These are phyloP conservation scores for Nicotiana knightiana DNA, from an alignment of 257 asterid species.

Conservation along the genomic window DNA sequence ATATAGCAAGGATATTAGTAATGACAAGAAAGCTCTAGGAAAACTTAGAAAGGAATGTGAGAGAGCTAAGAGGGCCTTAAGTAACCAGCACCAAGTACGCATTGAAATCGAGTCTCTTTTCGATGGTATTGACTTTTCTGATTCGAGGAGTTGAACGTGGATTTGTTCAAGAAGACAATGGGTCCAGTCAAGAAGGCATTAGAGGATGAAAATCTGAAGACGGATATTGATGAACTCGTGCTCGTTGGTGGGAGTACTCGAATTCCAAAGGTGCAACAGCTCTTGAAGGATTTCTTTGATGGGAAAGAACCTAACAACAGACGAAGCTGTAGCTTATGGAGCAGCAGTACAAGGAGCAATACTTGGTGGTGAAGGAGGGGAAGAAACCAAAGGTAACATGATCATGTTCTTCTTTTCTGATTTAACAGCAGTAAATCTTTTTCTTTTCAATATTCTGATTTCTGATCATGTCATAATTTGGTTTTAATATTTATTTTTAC, in stretches of 20 bases:
- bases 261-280: conserved; percentile 30
- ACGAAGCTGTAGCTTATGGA: conserved; percentile 29
- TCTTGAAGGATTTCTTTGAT: conserved; percentile 29
- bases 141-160: conserved; percentile 24
- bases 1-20: conserved; percentile 22
- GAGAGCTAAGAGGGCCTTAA: conserved; percentile 24
- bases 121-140: conserved; percentile 24
- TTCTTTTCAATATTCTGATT: neutral
- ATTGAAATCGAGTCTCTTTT: conserved; percentile 21
- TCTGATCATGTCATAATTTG: neutral
- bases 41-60: conserved; percentile 24
- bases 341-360: conserved; percentile 32
- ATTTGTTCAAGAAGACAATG: conserved; percentile 25
- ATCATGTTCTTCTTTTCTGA: neutral
- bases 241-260: conserved; percentile 31
- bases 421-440: neutral
- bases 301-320: conserved; percentile 28
- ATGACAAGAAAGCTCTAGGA: conserved; percentile 22
- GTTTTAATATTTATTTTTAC: neutral
- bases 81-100: conserved; percentile 23
- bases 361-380: conserved; percentile 16
- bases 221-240: conserved; percentile 23
- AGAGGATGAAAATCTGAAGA: conserved; percentile 19
- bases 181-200: conserved; percentile 25
- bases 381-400: conserved; percentile 15